Percentiles rank a stretch among this genome's conserved stretches.
Conservation (phyloP, 371 early-diverging fungal species). For the Mortierella sp. region DNA sequence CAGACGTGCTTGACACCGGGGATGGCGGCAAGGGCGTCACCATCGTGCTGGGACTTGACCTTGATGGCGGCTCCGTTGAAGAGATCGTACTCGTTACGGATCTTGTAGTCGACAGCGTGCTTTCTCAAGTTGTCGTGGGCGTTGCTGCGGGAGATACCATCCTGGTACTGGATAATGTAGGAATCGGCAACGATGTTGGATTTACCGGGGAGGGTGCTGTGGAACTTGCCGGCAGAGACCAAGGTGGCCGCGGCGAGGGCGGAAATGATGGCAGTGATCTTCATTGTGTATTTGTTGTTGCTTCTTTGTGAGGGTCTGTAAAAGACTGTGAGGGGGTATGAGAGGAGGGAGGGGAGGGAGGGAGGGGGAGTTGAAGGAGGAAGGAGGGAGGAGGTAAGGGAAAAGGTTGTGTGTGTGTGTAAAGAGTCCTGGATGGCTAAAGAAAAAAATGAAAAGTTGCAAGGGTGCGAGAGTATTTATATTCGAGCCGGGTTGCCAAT, state of each 20-base stretch:
- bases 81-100: conserved; percentile 40
- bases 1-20: conserved; percentile 54
- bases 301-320: conserved; percentile 16
- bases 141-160: conserved; percentile 12
- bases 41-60: conserved; percentile 40
- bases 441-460: not conserved
- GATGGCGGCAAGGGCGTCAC: conserved; percentile 39
- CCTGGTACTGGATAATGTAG: conserved; percentile 45
- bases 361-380: not conserved
- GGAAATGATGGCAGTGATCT: conserved; percentile 38
- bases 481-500: not conserved
- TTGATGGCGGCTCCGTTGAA: conserved; percentile 50
- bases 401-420: not conserved
- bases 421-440: conserved; percentile 17
- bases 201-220: not conserved
- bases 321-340: conserved; percentile 12
- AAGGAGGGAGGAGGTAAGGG: not conserved
- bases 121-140: conserved; percentile 19
- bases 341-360: not conserved
- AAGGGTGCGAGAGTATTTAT: conserved; percentile 6
- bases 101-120: conserved; percentile 31
- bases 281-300: conserved; percentile 22
- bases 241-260: conserved; percentile 34
- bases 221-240: conserved; percentile 44
- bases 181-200: conserved; percentile 15